These are phyloP conservation scores for Epithemia pelagica DNA, from an alignment of 108 stramenopile species.

Conservation along the genomic window DNA sequence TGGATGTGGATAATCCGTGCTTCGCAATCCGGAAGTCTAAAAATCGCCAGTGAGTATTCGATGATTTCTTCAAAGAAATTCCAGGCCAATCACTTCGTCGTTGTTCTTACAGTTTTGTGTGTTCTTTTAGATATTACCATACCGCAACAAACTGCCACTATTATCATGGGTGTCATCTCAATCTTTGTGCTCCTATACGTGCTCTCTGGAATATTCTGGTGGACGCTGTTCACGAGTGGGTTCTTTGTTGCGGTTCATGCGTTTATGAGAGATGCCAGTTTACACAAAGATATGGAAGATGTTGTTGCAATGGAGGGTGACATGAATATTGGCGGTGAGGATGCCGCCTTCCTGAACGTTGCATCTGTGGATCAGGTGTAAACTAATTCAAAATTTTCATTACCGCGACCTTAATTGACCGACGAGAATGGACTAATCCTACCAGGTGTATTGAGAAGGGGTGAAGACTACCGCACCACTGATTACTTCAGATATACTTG, in stretches of 20 bases:
- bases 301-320: constrained; percentile 81
- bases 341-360: constrained; percentile 16
- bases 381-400: not conserved
- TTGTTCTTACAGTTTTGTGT: constrained; percentile 3
- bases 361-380: not conserved
- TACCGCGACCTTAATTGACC: no score
- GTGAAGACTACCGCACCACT: no score
- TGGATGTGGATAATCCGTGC: constrained; percentile 73
- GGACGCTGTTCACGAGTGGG: constrained; percentile 69
- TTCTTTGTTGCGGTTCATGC: constrained; percentile 69
- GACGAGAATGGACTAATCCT: no score
- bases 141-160: constrained; percentile 72
- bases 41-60: constrained; percentile 40
- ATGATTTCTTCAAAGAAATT: not conserved
- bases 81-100: not conserved
- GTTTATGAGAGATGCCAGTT: constrained; percentile 69
- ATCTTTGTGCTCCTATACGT: constrained; percentile 56
- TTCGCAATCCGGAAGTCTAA: constrained; percentile 43
- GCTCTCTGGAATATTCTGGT: constrained; percentile 76
- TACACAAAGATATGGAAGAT: constrained; percentile 89
- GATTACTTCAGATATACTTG: no score
- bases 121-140: constrained; percentile 38
- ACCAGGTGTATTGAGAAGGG: no score
- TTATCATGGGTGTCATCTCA: constrained; percentile 59
- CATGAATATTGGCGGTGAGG: constrained; percentile 23